phyloP scores from a whole-genome alignment of 1,139 yeast genomes.

The Lodderomyces beijingensis region DNA sequence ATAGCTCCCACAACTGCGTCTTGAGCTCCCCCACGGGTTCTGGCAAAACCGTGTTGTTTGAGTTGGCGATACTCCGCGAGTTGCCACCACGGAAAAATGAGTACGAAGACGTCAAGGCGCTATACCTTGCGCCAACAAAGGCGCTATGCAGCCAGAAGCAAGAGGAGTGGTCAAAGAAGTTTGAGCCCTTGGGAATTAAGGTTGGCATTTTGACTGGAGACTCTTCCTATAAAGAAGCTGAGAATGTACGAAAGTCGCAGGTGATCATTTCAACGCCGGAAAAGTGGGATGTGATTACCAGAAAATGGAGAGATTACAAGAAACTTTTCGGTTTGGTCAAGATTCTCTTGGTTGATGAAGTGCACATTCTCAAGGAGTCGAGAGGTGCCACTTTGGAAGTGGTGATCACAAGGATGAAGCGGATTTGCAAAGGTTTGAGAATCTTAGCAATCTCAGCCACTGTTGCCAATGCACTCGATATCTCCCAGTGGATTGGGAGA shows the following conservation, averaged over 20 bases:
- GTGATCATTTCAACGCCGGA: constrained; percentile 55
- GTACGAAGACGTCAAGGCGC: constrained; percentile 20
- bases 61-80: constrained; percentile 42
- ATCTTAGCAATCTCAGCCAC: constrained; percentile 53
- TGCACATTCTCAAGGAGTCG: constrained; percentile 43
- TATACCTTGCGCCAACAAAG: constrained; percentile 55
- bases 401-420: constrained; percentile 48
- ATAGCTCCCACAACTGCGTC: constrained; percentile 36
- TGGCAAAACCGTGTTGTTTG: constrained; percentile 53
- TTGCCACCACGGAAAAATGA: constrained; percentile 7
- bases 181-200: constrained; percentile 26
- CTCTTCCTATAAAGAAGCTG: constrained; percentile 36
- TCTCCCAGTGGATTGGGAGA: constrained; percentile 39
- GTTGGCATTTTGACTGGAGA: constrained; percentile 51
- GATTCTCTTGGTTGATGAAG: constrained; percentile 46
- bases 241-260: constrained; percentile 36
- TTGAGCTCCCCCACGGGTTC: constrained; percentile 56
- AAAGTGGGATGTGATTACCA: constrained; percentile 52
- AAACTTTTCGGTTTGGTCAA: constrained; percentile 34
- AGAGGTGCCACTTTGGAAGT: constrained; percentile 54
- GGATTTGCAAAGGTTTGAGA: constrained; percentile 32
- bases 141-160: constrained; percentile 45
- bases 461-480: constrained; percentile 47
- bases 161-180: constrained; percentile 40
- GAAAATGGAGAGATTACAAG: constrained; percentile 43